Evolutionary conservation across 1,139 yeast species (phyloP).

Genomic region (Kluyveromyces sp.): DNA sequence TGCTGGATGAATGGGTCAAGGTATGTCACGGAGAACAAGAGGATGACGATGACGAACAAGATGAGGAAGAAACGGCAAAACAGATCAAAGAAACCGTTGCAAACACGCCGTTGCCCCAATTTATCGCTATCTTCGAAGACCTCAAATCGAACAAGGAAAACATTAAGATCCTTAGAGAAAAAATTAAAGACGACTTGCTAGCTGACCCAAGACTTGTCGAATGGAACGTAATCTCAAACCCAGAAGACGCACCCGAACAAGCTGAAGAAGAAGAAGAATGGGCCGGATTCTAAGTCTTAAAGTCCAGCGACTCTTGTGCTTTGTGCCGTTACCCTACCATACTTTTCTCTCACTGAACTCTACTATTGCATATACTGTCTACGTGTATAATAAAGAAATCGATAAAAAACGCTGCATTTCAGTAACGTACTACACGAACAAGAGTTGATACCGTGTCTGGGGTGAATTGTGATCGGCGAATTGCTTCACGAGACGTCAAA

Average conservation of each 20-base stretch:
- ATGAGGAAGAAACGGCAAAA: conserved; percentile 24
- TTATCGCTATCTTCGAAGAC: conserved; percentile 53
- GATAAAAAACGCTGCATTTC: not conserved
- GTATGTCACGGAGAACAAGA: conserved; percentile 45
- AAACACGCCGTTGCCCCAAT: conserved; percentile 45
- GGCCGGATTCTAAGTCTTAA: conserved; percentile 40
- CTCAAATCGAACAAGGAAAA: conserved; percentile 42
- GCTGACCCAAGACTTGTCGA: conserved; percentile 53
- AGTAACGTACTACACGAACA: too few relatives aligned
- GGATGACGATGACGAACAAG: conserved; percentile 39
- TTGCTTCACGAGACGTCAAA: not conserved
- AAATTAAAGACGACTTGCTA: conserved; percentile 59
- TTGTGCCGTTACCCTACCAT: not conserved
- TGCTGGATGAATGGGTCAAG: conserved; percentile 74
- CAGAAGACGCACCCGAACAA: conserved; percentile 23
- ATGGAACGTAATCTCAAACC: conserved; percentile 48
- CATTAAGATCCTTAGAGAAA: conserved; percentile 59
- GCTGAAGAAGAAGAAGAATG: conserved; percentile 41
- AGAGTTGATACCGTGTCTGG: too few relatives aligned
- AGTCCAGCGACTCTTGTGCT: not conserved
- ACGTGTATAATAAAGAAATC: conserved; percentile 1
- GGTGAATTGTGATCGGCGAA: too few relatives aligned
- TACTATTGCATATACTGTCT: not conserved
- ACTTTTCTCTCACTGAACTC: not conserved
- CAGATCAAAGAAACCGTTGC: conserved; percentile 32